Evolutionary conservation across 495 filamentous ascomycete species (phyloP), one percentile per base, ranked within the genome.

Genomic region (Podospora fimiseda): DNA sequence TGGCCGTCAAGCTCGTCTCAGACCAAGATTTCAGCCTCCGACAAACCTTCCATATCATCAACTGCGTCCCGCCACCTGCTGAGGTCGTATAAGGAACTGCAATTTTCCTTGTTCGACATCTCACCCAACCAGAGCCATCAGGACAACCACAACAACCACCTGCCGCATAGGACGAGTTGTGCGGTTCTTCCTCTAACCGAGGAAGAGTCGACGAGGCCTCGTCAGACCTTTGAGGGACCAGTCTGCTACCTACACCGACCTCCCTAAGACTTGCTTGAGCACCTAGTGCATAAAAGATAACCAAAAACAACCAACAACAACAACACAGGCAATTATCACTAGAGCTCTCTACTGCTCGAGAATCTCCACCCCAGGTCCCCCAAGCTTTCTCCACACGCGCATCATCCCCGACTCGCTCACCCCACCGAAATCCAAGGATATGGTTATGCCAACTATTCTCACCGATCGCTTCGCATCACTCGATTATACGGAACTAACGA

Each of bases 101-200:
- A 69, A 58, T 60, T 67, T 60, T 56, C 63, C 60, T 67, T 79
- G 66, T 65, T 74, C 72, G 74, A 79, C 73, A 74, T 70, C 75
- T 75, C 55, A 43, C 60, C 68, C 74, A 75, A 76, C 80, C 76
- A 75, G 74, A 51, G 65, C 70, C 75, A 75, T 69, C 68, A 63
- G 60, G 74, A 74, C 65, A 73, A 52, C 76, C 71, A 74, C 77
- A 74, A 71, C 68, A 69, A 79, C 81, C 87, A 92, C 87, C 90
- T 94, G 90, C 90, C 90, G 90, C 90, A 96, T 96, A 96, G 88
- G 86, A 90, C 82, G 84, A 79, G 81, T 86, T 84, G 80, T 83
- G 79, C 81, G 85, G 83, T 90, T 92, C 90, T 96, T 94, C 90
- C 89, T 91, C 90, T 93, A 74, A 72, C 70, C 59, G 88, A 85